Conservation (phyloP, 2,329 filamentous ascomycete genomes). For the Scorias spongiosa region DNA sequence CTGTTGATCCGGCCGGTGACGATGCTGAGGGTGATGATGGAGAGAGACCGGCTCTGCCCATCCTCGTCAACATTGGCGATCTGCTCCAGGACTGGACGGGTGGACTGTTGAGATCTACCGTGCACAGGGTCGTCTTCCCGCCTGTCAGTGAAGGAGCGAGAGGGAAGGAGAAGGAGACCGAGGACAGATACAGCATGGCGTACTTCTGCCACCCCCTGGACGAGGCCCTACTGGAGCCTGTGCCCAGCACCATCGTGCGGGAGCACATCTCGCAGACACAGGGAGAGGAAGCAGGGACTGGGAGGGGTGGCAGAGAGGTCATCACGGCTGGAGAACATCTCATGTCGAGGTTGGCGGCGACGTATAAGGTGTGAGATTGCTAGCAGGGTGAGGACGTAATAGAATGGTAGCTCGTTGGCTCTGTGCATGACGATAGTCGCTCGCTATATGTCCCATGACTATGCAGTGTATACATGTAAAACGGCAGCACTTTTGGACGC, state of each 20-base stretch:
- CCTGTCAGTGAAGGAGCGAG: not conserved
- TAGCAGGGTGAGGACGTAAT: not conserved
- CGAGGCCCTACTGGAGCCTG: constrained; percentile 35
- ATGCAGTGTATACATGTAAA: too few species aligned
- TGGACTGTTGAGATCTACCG: constrained; percentile 69
- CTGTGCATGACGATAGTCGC: too few species aligned
- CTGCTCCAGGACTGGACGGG: constrained; percentile 77
- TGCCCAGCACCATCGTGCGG: constrained; percentile 38
- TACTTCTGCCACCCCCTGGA: constrained; percentile 51
- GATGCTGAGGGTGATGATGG: constrained; percentile 32
- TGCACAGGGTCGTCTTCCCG: constrained; percentile 74
- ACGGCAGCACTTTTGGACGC: too few species aligned
- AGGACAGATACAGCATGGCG: constrained; percentile 41
- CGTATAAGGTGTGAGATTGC: constrained; percentile 31
- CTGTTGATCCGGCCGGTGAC: constrained; percentile 24
- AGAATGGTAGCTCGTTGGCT: too few species aligned
- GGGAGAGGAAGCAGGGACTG: constrained; percentile 8
- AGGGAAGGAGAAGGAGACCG: constrained; percentile 20
- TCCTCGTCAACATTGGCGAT: constrained; percentile 58
- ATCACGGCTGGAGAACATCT: constrained; percentile 46
- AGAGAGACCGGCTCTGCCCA: constrained; percentile 33
- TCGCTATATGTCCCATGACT: too few species aligned
- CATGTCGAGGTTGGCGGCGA: constrained; percentile 40
- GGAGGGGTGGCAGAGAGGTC: constrained; percentile 26
- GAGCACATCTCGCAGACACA: constrained; percentile 18